A percentile compares a stretch with the other conserved stretches of the same genome.
phyloP scores from a whole-genome alignment of 208 protist genomes.

The Novymonas esmeraldas region DNA sequence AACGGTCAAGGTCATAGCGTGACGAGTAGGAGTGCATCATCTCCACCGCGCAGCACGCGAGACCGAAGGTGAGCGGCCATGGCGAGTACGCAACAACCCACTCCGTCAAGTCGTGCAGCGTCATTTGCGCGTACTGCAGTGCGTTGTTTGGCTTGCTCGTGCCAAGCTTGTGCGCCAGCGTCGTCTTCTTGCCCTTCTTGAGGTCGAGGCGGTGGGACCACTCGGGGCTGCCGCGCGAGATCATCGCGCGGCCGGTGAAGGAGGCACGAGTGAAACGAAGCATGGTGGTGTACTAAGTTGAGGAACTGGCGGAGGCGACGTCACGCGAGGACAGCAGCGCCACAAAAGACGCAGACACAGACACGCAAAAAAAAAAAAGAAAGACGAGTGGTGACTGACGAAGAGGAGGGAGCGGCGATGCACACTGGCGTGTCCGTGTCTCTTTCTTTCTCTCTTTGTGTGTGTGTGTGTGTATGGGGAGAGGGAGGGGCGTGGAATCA shows the following conservation, averaged over 20 bases:
- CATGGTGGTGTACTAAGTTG: slow-evolving; percentile 29
- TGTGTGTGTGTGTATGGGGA: no score
- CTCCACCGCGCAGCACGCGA: slow-evolving; percentile 98
- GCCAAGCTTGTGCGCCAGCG: slow-evolving; percentile 86
- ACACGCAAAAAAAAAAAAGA: not conserved
- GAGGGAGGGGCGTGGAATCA: no score
- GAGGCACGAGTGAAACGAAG: slow-evolving; percentile 60
- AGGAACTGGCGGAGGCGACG: not conserved
- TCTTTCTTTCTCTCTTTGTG: no score
- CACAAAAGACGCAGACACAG: not conserved
- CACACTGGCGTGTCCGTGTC: no score
- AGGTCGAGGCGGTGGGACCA: slow-evolving; percentile 90
- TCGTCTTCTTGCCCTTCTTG: slow-evolving; percentile 91
- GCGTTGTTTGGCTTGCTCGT: slow-evolving; percentile 93
- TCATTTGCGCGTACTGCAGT: slow-evolving; percentile 92
- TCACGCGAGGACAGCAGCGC: no score
- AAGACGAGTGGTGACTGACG: not conserved
- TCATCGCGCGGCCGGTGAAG: slow-evolving; percentile 86
- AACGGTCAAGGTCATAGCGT: slow-evolving; percentile 98
- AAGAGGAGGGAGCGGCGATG: not conserved
- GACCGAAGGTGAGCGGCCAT: slow-evolving; percentile 98
- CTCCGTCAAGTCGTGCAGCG: slow-evolving; percentile 89
- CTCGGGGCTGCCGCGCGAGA: slow-evolving; percentile 91
- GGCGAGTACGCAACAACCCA: slow-evolving; percentile 94
- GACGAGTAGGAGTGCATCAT: slow-evolving; percentile 97